Base-by-base conservation (phyloP, 2,329 filamentous ascomycete species). In the Alternaria rosae region DNA sequence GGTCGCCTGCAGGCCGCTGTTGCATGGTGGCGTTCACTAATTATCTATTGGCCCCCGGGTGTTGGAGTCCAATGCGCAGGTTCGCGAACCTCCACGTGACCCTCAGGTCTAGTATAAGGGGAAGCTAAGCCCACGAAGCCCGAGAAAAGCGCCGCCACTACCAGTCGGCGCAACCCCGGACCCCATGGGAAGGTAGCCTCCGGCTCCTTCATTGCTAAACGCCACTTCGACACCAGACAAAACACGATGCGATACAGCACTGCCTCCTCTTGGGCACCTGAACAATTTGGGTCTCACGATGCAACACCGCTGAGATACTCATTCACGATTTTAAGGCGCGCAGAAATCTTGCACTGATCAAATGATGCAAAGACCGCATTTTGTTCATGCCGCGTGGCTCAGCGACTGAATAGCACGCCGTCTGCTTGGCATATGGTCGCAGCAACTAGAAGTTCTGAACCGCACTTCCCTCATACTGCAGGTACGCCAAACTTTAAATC, bases 181-280 rank as follows among this genome's bases (percentile, higher is more conserved):
- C 20, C 20, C 47, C 30, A 32, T 8, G 47, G 47, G 9, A 38
- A 25, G 47, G 28, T 35, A 35, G 30, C 28, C 47, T 23, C 21
- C 30, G 30, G 30, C 28, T 35, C 47, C 26, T 32, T 7, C 47
- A 51, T 38, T 51, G 47, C 47, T n/a, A 51, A 38, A 51, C 47
- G 30, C 47, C 47, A 51, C 47, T 17, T 51, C 20, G 47, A 51
- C 47, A 21, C 28, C 32, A 51, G 12, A 23, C 47, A 38, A 51
- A 51, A 51, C 47, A 38, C 13, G 47, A 51, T n/a, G 47, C 30
- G 47, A 51, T 51, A 51, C 47, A 51, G 47, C 30, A 35, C 28
- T 51, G 47, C 47, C 47, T 51, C 47, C 47, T 25, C 47, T n/a
- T 38, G 3, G 30, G 47, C 20, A 51, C 47, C 13, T 38, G 13